Evolutionary conservation across 371 early-diverging fungal species (phyloP).

Genomic region (Rhizomucor miehei): DNA sequence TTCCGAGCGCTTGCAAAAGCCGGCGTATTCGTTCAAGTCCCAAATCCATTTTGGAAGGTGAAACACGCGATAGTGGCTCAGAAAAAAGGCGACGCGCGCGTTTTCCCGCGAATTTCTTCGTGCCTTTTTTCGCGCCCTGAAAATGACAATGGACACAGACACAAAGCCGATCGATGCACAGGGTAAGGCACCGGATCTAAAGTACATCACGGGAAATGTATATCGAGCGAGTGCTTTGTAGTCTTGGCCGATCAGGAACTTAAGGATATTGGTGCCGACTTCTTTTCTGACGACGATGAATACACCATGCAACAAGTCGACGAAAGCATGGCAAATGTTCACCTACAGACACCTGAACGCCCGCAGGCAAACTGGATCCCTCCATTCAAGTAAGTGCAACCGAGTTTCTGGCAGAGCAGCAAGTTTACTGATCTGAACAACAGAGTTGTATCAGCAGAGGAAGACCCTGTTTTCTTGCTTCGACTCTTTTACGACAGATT

Average conservation of each 20-base stretch:
- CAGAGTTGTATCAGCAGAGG: constrained; percentile 8
- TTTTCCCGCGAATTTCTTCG: neutral
- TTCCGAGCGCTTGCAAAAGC: constrained; percentile 55
- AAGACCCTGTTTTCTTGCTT: constrained; percentile 41
- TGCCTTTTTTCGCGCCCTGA: neutral
- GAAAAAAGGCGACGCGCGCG: neutral
- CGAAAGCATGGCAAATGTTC: constrained; percentile 20
- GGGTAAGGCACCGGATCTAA: neutral
- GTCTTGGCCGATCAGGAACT: constrained; percentile 10
- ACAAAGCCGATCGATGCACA: neutral
- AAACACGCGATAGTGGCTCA: neutral
- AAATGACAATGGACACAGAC: neutral
- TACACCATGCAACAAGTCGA: constrained; percentile 13
- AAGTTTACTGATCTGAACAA: neutral
- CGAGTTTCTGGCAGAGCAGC: too few relatives aligned
- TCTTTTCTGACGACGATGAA: constrained; percentile 20
- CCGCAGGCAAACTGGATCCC: neutral
- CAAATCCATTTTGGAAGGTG: constrained; percentile 47
- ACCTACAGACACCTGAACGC: constrained; percentile 12
- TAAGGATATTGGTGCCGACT: constrained; percentile 14
- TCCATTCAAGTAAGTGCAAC: neutral
- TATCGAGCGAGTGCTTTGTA: neutral
- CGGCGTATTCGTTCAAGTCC: constrained; percentile 62
- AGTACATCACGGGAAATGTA: neutral
- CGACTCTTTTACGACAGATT: constrained; percentile 78